A percentile compares a stretch with the other conserved stretches of the same genome.
Conservation (phyloP, 1,284 basidiomycete genomes). For the Trametes pubescens region DNA sequence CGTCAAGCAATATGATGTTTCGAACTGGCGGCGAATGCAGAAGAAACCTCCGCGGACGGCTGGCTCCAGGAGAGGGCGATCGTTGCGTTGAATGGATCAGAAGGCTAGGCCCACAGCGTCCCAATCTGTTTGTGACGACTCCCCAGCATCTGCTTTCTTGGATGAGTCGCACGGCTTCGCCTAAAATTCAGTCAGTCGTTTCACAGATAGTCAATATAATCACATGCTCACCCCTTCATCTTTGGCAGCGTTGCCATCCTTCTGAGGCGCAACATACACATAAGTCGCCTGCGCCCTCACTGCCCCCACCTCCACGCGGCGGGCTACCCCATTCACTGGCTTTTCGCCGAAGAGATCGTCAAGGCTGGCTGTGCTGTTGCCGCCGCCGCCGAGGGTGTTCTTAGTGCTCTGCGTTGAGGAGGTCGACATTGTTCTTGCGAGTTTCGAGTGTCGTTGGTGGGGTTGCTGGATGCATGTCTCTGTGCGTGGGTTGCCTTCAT, state of each 20-base stretch:
- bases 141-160: neutral
- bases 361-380: constrained; percentile 3
- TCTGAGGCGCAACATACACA: neutral
- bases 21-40: neutral
- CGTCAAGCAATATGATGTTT: no score
- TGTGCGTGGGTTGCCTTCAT: neutral
- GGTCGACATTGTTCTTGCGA: constrained; percentile 1
- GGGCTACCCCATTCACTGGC: constrained; percentile 7
- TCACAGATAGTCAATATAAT: neutral
- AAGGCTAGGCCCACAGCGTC: neutral
- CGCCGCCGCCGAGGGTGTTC: neutral
- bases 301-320: constrained; percentile 3
- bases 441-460: neutral
- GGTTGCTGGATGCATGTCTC: neutral
- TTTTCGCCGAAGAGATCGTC: constrained; percentile 9
- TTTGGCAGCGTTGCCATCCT: neutral
- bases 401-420: constrained; percentile 8
- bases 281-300: constrained; percentile 9
- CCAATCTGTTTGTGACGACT: constrained; percentile 1
- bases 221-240: neutral
- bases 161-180: neutral
- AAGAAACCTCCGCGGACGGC: neutral
- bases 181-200: constrained; percentile 11
- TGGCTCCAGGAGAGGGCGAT: neutral
- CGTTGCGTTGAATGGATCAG: neutral